Conservation (phyloP, 2,329 filamentous ascomycete genomes). For the Alternaria dauci region DNA sequence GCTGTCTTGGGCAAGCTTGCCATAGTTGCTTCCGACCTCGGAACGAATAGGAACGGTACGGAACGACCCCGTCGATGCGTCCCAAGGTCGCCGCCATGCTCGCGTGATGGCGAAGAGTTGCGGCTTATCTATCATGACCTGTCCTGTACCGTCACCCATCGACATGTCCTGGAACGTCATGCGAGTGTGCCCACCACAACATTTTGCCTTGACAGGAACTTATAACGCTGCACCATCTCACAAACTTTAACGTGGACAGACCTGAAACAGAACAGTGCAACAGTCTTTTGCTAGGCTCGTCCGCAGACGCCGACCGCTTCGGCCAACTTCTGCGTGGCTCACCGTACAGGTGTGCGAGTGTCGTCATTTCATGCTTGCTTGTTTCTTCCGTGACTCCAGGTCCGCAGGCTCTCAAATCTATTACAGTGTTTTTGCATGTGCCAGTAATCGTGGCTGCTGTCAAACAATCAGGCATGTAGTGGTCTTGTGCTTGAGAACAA, state of each 20-base stretch:
- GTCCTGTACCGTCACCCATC: not conserved
- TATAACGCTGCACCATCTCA: not conserved
- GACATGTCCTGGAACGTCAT: not conserved
- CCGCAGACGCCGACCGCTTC: not conserved
- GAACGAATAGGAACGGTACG: slow-evolving; percentile 23
- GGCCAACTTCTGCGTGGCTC: not conserved
- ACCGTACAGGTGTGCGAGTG: not conserved
- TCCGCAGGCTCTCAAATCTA: not conserved
- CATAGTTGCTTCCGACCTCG: slow-evolving; percentile 27
- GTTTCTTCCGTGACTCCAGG: not conserved
- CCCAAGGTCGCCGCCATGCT: not conserved
- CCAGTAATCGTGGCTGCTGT: no score
- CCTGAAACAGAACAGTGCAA: not conserved
- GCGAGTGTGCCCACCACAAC: not conserved
- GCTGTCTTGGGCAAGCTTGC: not conserved
- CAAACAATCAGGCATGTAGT: not conserved
- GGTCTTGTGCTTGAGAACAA: not conserved
- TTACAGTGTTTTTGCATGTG: not conserved
- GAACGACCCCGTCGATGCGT: slow-evolving; percentile 4
- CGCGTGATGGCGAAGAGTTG: slow-evolving; percentile 16
- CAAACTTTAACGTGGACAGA: not conserved
- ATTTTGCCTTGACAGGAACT: not conserved
- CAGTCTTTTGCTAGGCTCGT: not conserved
- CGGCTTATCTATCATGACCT: slow-evolving; percentile 1
- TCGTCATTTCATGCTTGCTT: not conserved